Base-by-base conservation (phyloP, 805 yeast genomes). In the Hanseniaspora lindneri region DNA sequence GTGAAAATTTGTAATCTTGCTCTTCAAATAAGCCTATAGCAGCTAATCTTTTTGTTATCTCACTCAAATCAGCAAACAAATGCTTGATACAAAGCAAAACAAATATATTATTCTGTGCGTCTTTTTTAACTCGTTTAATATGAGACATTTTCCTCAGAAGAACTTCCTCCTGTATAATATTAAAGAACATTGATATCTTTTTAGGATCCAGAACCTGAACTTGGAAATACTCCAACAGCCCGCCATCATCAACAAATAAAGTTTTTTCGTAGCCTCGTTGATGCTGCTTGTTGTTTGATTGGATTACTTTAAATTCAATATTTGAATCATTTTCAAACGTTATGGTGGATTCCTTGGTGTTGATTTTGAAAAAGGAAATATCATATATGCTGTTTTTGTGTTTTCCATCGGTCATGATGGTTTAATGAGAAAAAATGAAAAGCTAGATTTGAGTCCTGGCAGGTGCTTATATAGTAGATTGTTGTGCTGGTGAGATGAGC, bases 71-170 rank as follows among this genome's bases (percentile, higher is more conserved):
- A 6, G 59, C 56, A 14, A 79, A 68, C 56, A 83, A 77, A 16
- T 77, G 41, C 1, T 75, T 62, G n/a, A 74, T 69, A 21, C 62
- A 44, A 11, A 44, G 53, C 3, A 76, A 60, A 37, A 42, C 55
- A 10, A 55, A 50, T 7, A 27, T 30, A 10, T 40, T 46, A 6
- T 35, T 44, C 6, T 50, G 50, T 0, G 47, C 50, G 2, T 54
- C 51, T 51, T 76, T 76, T 44, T 63, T 65, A 25, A 82, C 68
- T 49, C 86, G 62, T 57, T 83, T 83, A 20, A 81, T 58, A 56
- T n/a, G 30, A 8, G 44, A 41, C 35, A 41, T 29, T 4, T 41
- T 13, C 20, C 21, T 30, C 76, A 79, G 16, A 59, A 49, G 2
- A 68, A 50, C 0, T 54, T 49, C 1, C 59, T 69, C 1, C 56